Evolutionary conservation across 2,329 filamentous ascomycete species (phyloP).

Genomic region (Xylariales sp.): DNA sequence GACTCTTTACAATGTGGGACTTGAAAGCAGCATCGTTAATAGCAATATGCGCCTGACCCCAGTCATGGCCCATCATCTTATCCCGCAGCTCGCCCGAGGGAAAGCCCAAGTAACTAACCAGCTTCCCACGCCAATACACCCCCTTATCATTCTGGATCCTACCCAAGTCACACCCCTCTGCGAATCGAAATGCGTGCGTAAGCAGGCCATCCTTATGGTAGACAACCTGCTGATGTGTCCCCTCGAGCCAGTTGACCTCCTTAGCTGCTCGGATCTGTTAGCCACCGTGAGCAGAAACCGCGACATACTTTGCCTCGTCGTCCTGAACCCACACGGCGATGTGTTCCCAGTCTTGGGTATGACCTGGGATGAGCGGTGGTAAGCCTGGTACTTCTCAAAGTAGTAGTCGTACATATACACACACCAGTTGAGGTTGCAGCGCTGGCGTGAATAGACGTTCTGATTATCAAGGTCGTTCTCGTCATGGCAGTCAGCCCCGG

Average conservation of each 20-base stretch:
- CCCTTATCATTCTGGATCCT: constrained; percentile 14
- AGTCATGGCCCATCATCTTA: constrained; percentile 12
- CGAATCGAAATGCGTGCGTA: constrained; percentile 16
- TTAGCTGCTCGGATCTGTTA: constrained; percentile 10
- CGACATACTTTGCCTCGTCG: constrained; percentile 11
- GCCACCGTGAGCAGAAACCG: constrained; percentile 14
- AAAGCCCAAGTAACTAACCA: constrained; percentile 7
- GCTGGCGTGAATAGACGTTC: constrained; percentile 33
- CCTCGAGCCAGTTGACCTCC: constrained; percentile 13
- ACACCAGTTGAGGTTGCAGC: constrained; percentile 37
- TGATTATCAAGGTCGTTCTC: constrained; percentile 24
- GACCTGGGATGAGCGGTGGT: constrained; percentile 20
- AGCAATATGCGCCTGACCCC: constrained; percentile 9
- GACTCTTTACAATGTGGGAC: neutral
- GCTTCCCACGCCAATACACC: constrained; percentile 11
- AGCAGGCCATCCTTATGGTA: constrained; percentile 16
- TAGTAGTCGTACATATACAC: constrained; percentile 36
- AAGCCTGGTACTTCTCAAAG: constrained; percentile 33
- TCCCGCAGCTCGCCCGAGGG: constrained; percentile 9
- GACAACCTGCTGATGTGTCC: constrained; percentile 15
- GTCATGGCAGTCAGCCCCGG: constrained; percentile 27
- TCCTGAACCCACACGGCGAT: constrained; percentile 15
- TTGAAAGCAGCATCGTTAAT: neutral
- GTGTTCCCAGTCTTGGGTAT: constrained; percentile 26
- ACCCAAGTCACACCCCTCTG: constrained; percentile 13